phyloP scores from a whole-genome alignment of 352 stramenopile species.

The Phytopythium oedochilum region DNA sequence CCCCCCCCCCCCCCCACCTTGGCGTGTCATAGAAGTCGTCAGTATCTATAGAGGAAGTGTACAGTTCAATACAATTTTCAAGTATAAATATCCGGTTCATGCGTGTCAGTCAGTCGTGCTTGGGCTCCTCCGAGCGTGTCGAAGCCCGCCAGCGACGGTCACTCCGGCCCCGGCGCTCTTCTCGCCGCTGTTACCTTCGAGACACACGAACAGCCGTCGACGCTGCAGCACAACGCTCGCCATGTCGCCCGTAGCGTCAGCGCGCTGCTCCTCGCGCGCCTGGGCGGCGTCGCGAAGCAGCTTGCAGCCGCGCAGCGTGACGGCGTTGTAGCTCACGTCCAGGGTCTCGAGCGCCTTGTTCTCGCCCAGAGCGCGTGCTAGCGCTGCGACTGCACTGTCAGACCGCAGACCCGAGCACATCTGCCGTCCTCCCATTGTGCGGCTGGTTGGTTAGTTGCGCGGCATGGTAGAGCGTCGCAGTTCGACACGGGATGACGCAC shows the following conservation, averaged over 20 bases:
- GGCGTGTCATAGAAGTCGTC: slow-evolving; percentile 6
- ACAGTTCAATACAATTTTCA: slow-evolving; percentile 3
- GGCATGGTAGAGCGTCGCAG: background rate
- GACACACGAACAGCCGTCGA: background rate
- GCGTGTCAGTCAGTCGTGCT: background rate
- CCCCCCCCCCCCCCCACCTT: too few species aligned
- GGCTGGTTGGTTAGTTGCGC: background rate
- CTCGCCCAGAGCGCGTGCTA: slow-evolving; percentile 39
- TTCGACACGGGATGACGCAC: too few species aligned
- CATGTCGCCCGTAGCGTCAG: background rate
- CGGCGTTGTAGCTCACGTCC: slow-evolving; percentile 74
- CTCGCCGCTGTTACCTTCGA: slow-evolving; percentile 4
- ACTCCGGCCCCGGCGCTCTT: background rate
- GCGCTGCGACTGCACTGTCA: slow-evolving; percentile 41
- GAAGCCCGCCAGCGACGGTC: background rate
- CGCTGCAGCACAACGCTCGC: background rate
- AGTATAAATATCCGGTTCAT: slow-evolving; percentile 3
- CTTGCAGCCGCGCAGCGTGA: slow-evolving; percentile 74
- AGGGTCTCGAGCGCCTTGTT: slow-evolving; percentile 40
- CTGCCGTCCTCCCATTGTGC: slow-evolving; percentile 20
- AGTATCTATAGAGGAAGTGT: background rate
- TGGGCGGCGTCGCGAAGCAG: slow-evolving; percentile 46
- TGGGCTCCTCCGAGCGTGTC: background rate
- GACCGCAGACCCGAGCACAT: slow-evolving; percentile 61
- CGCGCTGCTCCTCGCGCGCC: slow-evolving; percentile 12